Percentiles rank a stretch among this genome's conserved stretches.
phyloP scores from a whole-genome alignment of 2,329 filamentous ascomycete species.

The Aspergillus versicolor region DNA sequence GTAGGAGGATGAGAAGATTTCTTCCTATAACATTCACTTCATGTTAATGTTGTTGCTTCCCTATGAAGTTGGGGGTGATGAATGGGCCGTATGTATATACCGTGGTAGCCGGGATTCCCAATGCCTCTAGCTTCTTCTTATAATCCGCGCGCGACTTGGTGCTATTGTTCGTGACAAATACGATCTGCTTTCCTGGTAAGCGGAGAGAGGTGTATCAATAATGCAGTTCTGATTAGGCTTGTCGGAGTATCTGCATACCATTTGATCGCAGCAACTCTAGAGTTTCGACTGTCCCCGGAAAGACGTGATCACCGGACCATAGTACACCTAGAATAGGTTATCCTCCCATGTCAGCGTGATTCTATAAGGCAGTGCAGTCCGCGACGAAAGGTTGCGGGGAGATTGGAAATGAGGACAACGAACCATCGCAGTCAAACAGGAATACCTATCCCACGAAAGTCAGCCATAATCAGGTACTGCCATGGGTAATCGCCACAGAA shows the following conservation, averaged over 20 bases:
- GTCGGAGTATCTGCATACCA: slow-evolving; percentile 52
- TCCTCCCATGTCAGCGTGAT: slow-evolving; percentile 1
- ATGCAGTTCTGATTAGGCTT: background rate
- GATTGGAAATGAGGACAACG: slow-evolving; percentile 23
- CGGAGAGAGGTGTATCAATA: background rate
- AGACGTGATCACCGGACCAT: slow-evolving; percentile 92
- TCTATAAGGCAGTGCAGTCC: background rate
- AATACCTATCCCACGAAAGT: slow-evolving; percentile 64
- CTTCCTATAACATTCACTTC: slow-evolving; percentile 57
- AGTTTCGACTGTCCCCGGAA: slow-evolving; percentile 80
- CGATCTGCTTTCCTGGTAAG: slow-evolving; percentile 73
- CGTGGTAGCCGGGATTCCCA: slow-evolving; percentile 75
- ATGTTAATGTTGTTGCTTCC: background rate
- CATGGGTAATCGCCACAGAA: background rate
- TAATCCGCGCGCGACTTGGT: slow-evolving; percentile 94
- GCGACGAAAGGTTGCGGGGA: background rate
- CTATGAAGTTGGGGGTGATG: background rate
- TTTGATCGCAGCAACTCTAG: slow-evolving; percentile 76
- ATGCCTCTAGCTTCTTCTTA: slow-evolving; percentile 78
- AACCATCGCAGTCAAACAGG: slow-evolving; percentile 96
- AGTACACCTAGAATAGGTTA: slow-evolving; percentile 69
- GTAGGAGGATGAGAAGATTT: slow-evolving; percentile 95
- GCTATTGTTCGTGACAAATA: slow-evolving; percentile 99
- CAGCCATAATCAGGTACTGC: background rate
- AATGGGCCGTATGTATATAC: slow-evolving; percentile 35